Evolutionary conservation across 345 rosid genomes (phyloP), one percentile per base, ranked within the genome.

Genomic region (Pistacia atlantica): DNA sequence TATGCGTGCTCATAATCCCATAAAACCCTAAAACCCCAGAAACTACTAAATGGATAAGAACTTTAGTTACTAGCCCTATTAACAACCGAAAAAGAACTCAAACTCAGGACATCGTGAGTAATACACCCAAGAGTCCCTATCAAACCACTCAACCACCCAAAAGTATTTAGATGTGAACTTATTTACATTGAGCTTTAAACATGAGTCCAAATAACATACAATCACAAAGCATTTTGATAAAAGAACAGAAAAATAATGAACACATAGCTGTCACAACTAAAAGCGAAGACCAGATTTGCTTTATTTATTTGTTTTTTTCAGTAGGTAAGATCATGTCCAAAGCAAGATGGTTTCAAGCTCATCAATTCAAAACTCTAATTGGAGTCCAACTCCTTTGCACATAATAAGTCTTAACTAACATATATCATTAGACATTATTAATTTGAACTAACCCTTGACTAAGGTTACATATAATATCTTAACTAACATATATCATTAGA

Each of bases 321-420:
- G 45, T 25, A 48, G 78, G 78, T 72, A 54, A 68, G 80, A 83
- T 80, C 46, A 54, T 57, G 75, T 75, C 49, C 13, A 75, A 70
- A 71, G 79, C 49, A 46, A 10, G 74, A 42, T 37, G 75, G 65
- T 13, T 49, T 59, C 67, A 35, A 46, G 69, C 35, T 65, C 56
- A 20, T 37, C 31, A 46, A 10, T 31, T 31, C 33, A 31, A 31
- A 31, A 31, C n/a, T 22, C n/a, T 49, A 9, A 49, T 49, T 49
- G 54, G 11, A 35, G 13, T 60, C 64, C 64, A 56, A 56, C 59
- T 56, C 59, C 59, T n/a, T 56, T 56, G 18, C 59, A 56, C 22
- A 56, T n/a, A 59, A 4, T 60, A 60, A 22, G 20, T 22, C 31
- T 17, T 63, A 11, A 54, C 6, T 52, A 7, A 42, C 33, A 31